Evolutionary conservation across 495 filamentous ascomycete species (phyloP).

Genomic region (Cryomyces minteri): DNA sequence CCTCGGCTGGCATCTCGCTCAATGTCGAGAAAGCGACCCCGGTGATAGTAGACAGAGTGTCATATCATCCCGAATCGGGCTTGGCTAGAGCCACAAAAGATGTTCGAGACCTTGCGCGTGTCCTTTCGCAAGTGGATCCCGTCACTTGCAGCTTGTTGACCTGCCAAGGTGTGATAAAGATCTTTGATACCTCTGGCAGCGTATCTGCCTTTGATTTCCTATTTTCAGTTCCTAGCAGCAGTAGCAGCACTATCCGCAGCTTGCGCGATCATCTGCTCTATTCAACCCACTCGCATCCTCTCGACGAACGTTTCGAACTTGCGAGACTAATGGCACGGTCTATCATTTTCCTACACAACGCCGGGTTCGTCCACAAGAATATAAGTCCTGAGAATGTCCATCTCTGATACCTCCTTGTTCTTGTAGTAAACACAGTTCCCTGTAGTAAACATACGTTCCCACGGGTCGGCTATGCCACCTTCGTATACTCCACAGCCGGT

Average conservation of each 20-base stretch:
- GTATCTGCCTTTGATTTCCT: neutral
- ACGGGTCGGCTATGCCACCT: conserved; percentile 38
- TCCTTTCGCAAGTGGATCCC: neutral
- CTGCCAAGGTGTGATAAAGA: neutral
- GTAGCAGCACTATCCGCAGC: neutral
- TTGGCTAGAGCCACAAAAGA: neutral
- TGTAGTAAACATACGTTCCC: conserved; percentile 65
- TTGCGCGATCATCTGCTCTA: neutral
- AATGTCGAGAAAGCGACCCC: no score
- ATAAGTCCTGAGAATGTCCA: conserved; percentile 73
- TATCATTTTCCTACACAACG: conserved; percentile 33
- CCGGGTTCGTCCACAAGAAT: conserved; percentile 38
- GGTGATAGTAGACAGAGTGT: no score
- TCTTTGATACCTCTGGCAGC: neutral
- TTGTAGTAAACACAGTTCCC: conserved; percentile 71
- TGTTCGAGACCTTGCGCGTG: neutral
- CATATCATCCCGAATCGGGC: no score
- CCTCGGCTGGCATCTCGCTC: no score
- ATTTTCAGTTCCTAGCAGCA: conserved; percentile 1
- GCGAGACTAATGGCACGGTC: conserved; percentile 15
- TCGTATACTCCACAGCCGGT: conserved; percentile 46
- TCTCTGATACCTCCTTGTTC: conserved; percentile 61
- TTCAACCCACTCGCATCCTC: conserved; percentile 3
- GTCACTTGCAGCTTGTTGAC: neutral
- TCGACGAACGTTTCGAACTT: conserved; percentile 20